Evolutionary conservation across 2,329 filamentous ascomycete genomes (phyloP), one percentile per base, ranked within the genome.

Genomic region (Zymoseptoria passerinii): DNA sequence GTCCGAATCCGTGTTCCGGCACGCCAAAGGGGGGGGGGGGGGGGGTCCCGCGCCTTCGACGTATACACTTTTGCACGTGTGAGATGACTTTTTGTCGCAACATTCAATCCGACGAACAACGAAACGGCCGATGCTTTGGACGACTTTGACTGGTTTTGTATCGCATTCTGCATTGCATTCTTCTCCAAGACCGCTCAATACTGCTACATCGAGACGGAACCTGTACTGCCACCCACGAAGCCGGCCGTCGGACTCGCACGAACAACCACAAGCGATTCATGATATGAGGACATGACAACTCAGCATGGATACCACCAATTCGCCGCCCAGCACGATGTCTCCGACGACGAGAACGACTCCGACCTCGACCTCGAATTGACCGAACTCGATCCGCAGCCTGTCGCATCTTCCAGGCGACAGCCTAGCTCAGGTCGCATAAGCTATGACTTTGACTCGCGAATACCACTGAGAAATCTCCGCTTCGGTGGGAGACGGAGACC

Each of bases 321-420:
- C 69, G 81, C 86, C 72, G 81, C 82, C 69, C 85, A 85, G 74
- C 84, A 87, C 74, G 83, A 82, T 60, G 80, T 81, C 61, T 74
- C 78, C 68, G 78, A 85, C 59, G 61, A 67, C 54, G 56, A 61
- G 44, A 60, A 68, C 58, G 64, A 92, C 72, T 89, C 86, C 53
- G 88, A 92, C 71, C 83, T 87, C 66, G 86, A 89, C 63, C 79
- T 94, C 68, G 87, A 92, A 67, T 81, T 90, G 66, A 82, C 90
- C 69, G 89, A 92, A 78, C 84, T 94, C 65, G 88, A 92, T 70
- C 88, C 89, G 20, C 67, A 66, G 18, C 66, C 57, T 70, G 70
- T 58, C 20, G 28, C 60, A 20, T 52, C 58, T 62, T 67, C 50
- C 61, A 44, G 54, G 10, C 49, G 57, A 55, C 53, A 59, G 51